phyloP scores from a whole-genome alignment of 2,329 filamentous ascomycete species.

The Beauveria pseudobassiana region DNA sequence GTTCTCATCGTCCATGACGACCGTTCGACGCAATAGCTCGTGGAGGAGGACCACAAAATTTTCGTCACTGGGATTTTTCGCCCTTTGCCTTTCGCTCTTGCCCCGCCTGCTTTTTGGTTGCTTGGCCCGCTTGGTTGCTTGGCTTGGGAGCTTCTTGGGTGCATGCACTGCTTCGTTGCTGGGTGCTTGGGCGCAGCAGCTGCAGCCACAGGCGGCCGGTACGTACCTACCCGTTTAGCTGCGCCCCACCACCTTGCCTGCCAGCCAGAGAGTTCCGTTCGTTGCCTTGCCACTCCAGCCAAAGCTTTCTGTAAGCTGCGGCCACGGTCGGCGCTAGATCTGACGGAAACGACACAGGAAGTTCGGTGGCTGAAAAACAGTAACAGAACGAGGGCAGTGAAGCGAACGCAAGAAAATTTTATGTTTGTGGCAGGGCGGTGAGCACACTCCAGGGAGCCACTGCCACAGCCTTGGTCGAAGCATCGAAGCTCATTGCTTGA shows the following conservation, averaged over 20 bases:
- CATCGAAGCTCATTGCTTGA: background rate
- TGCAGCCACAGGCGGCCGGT: background rate
- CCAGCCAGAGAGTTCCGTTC: slow-evolving; percentile 6
- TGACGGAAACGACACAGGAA: background rate
- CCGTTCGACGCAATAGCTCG: background rate
- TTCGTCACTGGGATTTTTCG: slow-evolving; percentile 1
- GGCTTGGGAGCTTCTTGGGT: too few species aligned
- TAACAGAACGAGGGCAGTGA: background rate
- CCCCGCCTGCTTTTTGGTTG: background rate
- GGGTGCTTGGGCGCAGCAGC: background rate
- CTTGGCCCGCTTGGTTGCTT: background rate
- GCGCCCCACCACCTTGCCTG: slow-evolving; percentile 1
- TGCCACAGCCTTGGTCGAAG: background rate
- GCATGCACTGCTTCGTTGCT: background rate
- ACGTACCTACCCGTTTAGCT: background rate
- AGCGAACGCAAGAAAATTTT: background rate
- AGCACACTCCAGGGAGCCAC: background rate
- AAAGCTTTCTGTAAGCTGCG: background rate
- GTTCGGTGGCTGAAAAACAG: background rate
- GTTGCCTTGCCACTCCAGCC: slow-evolving; percentile 11
- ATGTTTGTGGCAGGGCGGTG: slow-evolving; percentile 6
- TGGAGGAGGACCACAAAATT: slow-evolving; percentile 1
- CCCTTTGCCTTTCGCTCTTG: background rate
- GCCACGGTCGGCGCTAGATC: background rate
- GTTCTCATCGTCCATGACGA: slow-evolving; percentile 6